phyloP scores from a whole-genome alignment of 768 basidiomycete species.

The Auriscalpium orientale region DNA sequence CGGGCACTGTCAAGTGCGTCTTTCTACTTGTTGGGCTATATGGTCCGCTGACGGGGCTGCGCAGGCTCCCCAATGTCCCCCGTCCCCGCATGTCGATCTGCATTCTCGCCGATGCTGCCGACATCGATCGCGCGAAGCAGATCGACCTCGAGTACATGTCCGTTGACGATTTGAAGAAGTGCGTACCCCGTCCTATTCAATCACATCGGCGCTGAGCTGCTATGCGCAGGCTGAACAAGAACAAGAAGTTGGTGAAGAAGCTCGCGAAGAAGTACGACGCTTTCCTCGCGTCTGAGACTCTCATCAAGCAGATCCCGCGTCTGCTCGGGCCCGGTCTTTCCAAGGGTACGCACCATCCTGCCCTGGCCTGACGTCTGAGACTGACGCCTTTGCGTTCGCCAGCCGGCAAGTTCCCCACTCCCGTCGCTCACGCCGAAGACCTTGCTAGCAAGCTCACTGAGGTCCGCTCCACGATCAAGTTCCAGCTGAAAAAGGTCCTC shows the following conservation, averaged over 20 bases:
- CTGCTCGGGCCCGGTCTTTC: constrained; percentile 98
- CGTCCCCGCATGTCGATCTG: constrained; percentile 99
- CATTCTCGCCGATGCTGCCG: constrained; percentile 98
- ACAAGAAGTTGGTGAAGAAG: constrained; percentile 99
- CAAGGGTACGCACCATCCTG: constrained; percentile 52
- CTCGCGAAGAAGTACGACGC: constrained; percentile 99
- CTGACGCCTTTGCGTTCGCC: background rate
- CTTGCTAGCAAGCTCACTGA: constrained; percentile 84
- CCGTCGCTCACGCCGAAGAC: constrained; percentile 89
- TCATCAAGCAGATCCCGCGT: constrained; percentile 99
- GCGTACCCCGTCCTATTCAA: constrained; percentile 15
- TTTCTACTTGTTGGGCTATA: background rate
- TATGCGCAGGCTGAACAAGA: constrained; percentile 84
- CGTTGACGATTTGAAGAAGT: constrained; percentile 99
- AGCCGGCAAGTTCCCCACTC: constrained; percentile 99
- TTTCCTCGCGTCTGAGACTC: constrained; percentile 92
- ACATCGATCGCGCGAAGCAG: constrained; percentile 98
- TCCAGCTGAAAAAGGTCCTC: constrained; percentile 99
- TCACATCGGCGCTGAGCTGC: background rate
- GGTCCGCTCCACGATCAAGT: constrained; percentile 99
- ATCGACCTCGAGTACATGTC: constrained; percentile 99
- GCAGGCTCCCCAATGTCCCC: constrained; percentile 90
- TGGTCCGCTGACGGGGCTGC: background rate
- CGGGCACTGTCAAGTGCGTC: constrained; percentile 88
- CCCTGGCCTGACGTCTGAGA: background rate